Evolutionary conservation across 495 filamentous ascomycete genomes (phyloP).

Genomic region (Neurospora sp.): DNA sequence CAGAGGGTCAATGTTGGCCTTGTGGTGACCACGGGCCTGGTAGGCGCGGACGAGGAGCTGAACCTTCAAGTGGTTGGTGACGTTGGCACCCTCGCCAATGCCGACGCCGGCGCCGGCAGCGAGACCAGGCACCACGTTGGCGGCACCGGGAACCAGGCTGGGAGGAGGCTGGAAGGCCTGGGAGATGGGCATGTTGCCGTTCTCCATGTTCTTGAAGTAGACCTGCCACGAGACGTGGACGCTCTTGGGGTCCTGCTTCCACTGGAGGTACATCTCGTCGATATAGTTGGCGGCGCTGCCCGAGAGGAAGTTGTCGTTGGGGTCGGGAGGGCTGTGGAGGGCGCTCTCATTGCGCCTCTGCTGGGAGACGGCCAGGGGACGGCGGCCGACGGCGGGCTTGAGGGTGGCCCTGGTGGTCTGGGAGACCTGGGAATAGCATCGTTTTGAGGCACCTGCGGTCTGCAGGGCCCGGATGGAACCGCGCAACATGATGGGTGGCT

Average conservation of each 20-base stretch:
- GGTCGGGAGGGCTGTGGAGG: conserved; percentile 45
- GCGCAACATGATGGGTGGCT: conserved; percentile 42
- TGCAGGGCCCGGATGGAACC: conserved; percentile 23
- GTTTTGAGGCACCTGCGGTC: conserved; percentile 19
- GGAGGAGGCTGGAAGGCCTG: conserved; percentile 94
- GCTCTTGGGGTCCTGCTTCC: conserved; percentile 86
- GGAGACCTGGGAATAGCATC: conserved; percentile 36
- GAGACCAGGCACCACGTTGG: conserved; percentile 66
- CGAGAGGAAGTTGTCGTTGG: conserved; percentile 88
- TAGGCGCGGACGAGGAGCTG: conserved; percentile 94
- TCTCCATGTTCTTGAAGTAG: conserved; percentile 99
- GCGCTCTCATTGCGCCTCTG: conserved; percentile 41
- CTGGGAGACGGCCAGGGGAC: conserved; percentile 40
- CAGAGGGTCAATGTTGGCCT: conserved; percentile 92
- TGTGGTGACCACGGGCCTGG: conserved; percentile 96
- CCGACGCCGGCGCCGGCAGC: conserved; percentile 60
- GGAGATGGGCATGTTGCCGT: conserved; percentile 91
- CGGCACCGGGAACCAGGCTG: conserved; percentile 70
- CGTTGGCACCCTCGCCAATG: conserved; percentile 63
- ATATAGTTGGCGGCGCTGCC: conserved; percentile 97
- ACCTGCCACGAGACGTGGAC: conserved; percentile 98
- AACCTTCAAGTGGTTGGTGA: conserved; percentile 96
- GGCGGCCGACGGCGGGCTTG: conserved; percentile 29
- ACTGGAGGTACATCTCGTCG: conserved; percentile 98
- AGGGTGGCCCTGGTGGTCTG: conserved; percentile 22